Percentiles rank a stretch among this genome's conserved stretches.
Conservation (phyloP, 441 rosid species). For the Gossypium trilobum region DNA sequence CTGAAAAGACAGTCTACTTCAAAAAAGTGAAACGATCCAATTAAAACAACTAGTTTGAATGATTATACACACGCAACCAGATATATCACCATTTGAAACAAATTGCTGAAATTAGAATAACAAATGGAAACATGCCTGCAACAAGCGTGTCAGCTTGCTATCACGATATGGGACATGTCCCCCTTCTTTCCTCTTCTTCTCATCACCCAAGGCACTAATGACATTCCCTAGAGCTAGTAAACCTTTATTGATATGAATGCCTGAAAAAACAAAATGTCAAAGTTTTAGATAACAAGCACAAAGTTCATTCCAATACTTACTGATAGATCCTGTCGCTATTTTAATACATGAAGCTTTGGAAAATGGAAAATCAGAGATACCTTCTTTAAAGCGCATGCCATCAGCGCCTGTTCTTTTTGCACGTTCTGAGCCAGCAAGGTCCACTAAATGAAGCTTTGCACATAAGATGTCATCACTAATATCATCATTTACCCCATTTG, state of each 20-base stretch:
- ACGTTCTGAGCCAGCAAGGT: conserved; percentile 91
- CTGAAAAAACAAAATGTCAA: conserved; percentile 29
- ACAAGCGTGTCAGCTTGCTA: conserved; percentile 93
- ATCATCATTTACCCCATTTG: conserved; percentile 37
- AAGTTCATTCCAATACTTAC: background rate
- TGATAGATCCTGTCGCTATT: background rate
- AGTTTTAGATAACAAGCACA: background rate
- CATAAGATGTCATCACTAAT: conserved; percentile 65
- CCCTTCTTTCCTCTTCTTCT: conserved; percentile 88
- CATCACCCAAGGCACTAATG: conserved; percentile 93
- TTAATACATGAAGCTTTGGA: background rate
- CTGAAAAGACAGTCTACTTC: background rate
- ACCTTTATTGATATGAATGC: conserved; percentile 91
- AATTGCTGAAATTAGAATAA: background rate
- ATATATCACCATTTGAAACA: background rate
- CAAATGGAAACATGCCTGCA: conserved; percentile 43
- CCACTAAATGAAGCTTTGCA: conserved; percentile 92
- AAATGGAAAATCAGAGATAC: conserved; percentile 24
- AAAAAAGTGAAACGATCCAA: background rate
- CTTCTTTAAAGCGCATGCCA: conserved; percentile 96
- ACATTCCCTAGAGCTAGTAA: conserved; percentile 89
- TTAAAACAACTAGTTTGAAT: background rate
- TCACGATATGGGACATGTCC: conserved; percentile 95
- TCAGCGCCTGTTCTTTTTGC: conserved; percentile 94
- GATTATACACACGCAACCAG: background rate